A percentile compares a stretch with the other conserved stretches of the same genome.
Conservation (phyloP, 768 basidiomycete genomes). For the Russula foetens region DNA sequence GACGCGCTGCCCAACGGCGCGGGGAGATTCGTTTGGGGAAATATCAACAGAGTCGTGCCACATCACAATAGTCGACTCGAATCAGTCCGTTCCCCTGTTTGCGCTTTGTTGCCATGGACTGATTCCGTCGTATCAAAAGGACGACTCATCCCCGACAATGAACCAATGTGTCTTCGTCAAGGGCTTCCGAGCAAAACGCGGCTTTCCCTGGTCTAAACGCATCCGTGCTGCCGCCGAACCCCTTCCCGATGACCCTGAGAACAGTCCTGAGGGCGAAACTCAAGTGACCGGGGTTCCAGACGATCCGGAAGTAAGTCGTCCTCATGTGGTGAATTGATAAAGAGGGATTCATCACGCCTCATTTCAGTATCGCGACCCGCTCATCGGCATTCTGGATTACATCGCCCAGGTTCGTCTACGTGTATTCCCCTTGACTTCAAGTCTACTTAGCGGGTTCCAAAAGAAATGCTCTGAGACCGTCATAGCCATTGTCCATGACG, state of each 20-base stretch:
- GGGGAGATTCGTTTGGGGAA: too few species aligned
- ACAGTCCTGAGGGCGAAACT: not conserved
- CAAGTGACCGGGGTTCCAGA: not conserved
- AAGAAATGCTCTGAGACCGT: not conserved
- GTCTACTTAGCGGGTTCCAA: not conserved
- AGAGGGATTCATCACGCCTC: too few species aligned
- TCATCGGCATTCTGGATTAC: too few species aligned
- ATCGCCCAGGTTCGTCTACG: not conserved
- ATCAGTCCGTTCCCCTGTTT: not conserved
- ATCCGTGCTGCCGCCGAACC: not conserved
- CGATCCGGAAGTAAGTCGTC: not conserved
- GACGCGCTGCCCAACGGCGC: too few species aligned
- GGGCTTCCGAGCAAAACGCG: constrained; percentile 7
- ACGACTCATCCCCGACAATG: not conserved
- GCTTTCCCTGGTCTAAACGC: not conserved
- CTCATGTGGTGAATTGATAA: too few species aligned
- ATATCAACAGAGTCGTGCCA: too few species aligned
- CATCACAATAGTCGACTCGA: not conserved
- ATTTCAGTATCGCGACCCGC: too few species aligned
- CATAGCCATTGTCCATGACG: constrained; percentile 7
- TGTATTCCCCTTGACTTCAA: not conserved
- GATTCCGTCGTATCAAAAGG: not conserved
- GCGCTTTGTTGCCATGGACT: not conserved
- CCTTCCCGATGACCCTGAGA: not conserved
- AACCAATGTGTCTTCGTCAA: not conserved